phyloP scores from a whole-genome alignment of 257 asterid genomes.

The Solanum chilense region DNA sequence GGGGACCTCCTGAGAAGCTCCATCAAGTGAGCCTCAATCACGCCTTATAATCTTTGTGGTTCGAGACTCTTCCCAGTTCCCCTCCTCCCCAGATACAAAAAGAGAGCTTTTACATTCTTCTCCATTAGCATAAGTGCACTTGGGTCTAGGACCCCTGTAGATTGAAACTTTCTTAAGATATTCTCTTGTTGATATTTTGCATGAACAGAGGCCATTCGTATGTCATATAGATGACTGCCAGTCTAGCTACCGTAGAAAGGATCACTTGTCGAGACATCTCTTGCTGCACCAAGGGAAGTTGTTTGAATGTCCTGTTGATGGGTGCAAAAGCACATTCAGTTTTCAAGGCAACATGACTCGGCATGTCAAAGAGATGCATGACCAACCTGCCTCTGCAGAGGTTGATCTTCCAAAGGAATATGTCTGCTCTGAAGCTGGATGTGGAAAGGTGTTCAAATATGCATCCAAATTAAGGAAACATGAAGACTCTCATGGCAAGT shows the following conservation, averaged over 20 bases:
- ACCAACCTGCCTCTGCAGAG: constrained; percentile 19
- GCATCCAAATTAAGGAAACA: constrained; percentile 61
- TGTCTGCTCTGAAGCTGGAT: constrained; percentile 61
- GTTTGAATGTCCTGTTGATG: constrained; percentile 48
- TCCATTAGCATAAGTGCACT: not conserved
- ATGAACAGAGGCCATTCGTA: constrained; percentile 56
- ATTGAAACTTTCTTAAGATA: not conserved
- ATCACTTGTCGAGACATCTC: constrained; percentile 69
- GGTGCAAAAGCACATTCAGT: constrained; percentile 39
- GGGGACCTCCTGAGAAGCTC: constrained; percentile 99
- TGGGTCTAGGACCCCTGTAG: not conserved
- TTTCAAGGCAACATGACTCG: constrained; percentile 57
- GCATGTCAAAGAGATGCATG: constrained; percentile 62
- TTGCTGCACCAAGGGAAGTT: constrained; percentile 77
- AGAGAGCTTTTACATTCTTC: not conserved
- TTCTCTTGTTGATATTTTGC: not conserved
- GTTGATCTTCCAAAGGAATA: constrained; percentile 25
- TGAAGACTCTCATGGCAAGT: constrained; percentile 68
- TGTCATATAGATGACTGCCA: constrained; percentile 79
- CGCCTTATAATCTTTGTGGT: constrained; percentile 26
- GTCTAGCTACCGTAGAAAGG: constrained; percentile 75
- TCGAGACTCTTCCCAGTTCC: not conserved
- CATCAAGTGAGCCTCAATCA: constrained; percentile 96
- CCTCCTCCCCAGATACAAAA: not conserved
- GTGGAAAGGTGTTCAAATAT: constrained; percentile 71